Evolutionary conservation across 768 basidiomycete genomes (phyloP), one percentile per base, ranked within the genome.

Genomic region (Termitomyces sp.): DNA sequence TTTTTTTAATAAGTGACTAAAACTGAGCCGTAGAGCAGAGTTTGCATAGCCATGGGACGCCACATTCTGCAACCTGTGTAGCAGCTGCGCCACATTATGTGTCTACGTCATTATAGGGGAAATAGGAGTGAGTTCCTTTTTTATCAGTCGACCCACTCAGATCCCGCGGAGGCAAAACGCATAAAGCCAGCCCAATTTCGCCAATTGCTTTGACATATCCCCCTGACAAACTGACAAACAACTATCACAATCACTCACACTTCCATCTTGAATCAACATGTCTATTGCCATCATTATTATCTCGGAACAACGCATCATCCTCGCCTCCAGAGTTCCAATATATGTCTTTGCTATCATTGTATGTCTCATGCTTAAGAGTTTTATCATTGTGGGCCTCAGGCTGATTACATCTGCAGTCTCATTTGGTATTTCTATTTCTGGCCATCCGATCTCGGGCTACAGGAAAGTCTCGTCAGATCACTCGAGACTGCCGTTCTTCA

Each of bases 371-470:
- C n/a, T n/a, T n/a, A n/a, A n/a, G n/a, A n/a, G n/a, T n/a, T n/a
- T n/a, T n/a, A n/a, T n/a, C 44, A 23, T 27, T 49, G n/a, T n/a
- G n/a, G n/a, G n/a, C n/a, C n/a, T n/a, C n/a, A n/a, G 23, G 2
- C 51, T 57, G 52, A 57, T 53, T 35, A 20, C 9, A 16, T 48
- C 35, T 33, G 36, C 52, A 57, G 52, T 53, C 46, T 16, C 3
- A 43, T 10, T 47, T 43, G n/a, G 36, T 54, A 16, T 3, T 49
- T 20, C 9, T 55, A 18, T 23, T 43, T 12, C 38, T 25, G 25
- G 48, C 16, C 2, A 22, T 50, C 7, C 48, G 41, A 1, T 50
- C 54, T 5, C 44, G 40, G 49, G 7, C 18, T 2, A 55, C n/a
- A 22, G 9, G 50, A 33, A 16, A 48, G 47, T 29, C 42, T 48